A percentile compares a stretch with the other conserved stretches of the same genome.
These are phyloP conservation scores for Withania somnifera DNA, from an alignment of 305 asterid genomes.

Conservation along the genomic window DNA sequence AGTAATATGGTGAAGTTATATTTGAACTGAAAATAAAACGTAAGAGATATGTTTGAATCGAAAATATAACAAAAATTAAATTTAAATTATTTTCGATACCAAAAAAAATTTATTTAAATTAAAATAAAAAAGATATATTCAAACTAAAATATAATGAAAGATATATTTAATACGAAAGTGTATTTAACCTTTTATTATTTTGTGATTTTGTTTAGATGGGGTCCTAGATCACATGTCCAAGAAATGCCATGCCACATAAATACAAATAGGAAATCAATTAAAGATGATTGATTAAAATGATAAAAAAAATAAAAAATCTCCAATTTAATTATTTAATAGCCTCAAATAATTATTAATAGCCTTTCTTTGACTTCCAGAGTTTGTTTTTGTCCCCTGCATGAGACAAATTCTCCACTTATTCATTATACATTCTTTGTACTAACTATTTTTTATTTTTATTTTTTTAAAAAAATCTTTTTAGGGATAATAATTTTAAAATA, in stretches of 20 bases:
- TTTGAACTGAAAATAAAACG: too few species aligned
- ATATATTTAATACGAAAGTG: too few species aligned
- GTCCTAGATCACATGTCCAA: not conserved
- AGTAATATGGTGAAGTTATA: too few species aligned
- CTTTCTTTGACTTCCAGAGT: not conserved
- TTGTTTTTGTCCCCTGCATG: not conserved
- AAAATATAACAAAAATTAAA: too few species aligned
- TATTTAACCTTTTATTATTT: too few species aligned
- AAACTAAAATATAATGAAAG: too few species aligned
- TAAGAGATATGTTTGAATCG: too few species aligned
- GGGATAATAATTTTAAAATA: not conserved
- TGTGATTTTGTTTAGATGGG: not conserved
- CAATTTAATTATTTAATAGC: not conserved
- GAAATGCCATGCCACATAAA: not conserved
- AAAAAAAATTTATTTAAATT: too few species aligned
- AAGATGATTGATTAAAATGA: not conserved
- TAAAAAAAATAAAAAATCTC: not conserved
- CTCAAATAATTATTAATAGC: not conserved
- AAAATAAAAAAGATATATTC: too few species aligned
- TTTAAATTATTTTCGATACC: too few species aligned
- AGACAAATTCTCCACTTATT: not conserved
- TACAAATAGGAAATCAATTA: not conserved
- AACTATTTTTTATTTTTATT: too few species aligned
- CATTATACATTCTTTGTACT: not conserved
- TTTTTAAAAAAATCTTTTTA: too few species aligned